phyloP scores from a whole-genome alignment of 495 filamentous ascomycete species.

The Cenococcum geophilum region DNA sequence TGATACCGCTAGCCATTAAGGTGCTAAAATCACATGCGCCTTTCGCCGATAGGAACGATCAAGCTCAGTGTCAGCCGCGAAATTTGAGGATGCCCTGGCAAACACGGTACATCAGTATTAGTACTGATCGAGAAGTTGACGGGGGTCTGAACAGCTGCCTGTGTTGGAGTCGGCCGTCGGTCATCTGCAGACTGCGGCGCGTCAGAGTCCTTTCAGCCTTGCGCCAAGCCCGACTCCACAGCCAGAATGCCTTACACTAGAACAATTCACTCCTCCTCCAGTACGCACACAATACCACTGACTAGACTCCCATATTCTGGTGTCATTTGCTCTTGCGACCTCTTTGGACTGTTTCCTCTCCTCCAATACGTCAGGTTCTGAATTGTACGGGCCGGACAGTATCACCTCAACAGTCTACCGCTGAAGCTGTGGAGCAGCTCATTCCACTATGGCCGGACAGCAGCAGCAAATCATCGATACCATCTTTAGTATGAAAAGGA shows the following conservation, averaged over 20 bases:
- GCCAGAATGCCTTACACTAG: not conserved
- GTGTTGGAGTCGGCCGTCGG: not conserved
- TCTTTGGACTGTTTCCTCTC: not conserved
- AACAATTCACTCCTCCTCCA: not conserved
- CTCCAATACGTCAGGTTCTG: constrained; percentile 5
- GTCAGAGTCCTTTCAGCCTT: not conserved
- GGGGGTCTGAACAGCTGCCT: not conserved
- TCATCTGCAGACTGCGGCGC: not conserved
- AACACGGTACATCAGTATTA: not conserved
- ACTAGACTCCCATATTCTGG: not conserved
- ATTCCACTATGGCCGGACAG: constrained; percentile 61
- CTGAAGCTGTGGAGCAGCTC: not conserved
- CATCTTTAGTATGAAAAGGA: constrained; percentile 69
- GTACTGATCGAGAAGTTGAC: not conserved
- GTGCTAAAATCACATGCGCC: not conserved
- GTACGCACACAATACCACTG: not conserved
- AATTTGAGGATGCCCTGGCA: not conserved
- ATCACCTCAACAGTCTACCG: constrained; percentile 7
- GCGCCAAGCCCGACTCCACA: not conserved
- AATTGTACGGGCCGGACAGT: constrained; percentile 9
- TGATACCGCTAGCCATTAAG: not conserved
- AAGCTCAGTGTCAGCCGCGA: not conserved
- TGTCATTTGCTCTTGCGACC: not conserved
- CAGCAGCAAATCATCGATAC: constrained; percentile 64
- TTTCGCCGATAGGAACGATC: not conserved